Conservation (phyloP, 2,329 filamentous ascomycete genomes). For the Colletotrichum coccodes region DNA sequence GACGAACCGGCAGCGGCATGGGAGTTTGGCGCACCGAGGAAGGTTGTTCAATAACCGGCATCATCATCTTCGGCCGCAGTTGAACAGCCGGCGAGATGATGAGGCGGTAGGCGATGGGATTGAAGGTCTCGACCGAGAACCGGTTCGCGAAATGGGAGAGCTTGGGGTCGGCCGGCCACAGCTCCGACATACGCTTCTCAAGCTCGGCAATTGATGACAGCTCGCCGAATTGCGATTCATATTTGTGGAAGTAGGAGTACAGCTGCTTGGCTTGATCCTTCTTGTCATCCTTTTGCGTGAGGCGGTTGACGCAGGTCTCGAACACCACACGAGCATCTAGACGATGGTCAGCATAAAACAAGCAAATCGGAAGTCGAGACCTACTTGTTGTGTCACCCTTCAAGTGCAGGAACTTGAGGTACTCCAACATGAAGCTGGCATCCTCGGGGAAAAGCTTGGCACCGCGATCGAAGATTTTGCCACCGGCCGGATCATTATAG, state of each 20-base stretch:
- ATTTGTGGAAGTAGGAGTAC: conserved; percentile 93
- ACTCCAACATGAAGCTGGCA: conserved; percentile 92
- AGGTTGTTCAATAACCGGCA: conserved; percentile 65
- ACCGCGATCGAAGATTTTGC: conserved; percentile 95
- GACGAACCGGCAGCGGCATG: conserved; percentile 40
- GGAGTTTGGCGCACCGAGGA: conserved; percentile 58
- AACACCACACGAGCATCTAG: conserved; percentile 94
- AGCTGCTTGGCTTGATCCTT: conserved; percentile 82
- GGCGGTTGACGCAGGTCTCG: conserved; percentile 88
- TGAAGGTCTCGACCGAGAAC: conserved; percentile 79
- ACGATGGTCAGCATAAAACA: conserved; percentile 32
- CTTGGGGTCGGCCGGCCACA: conserved; percentile 90
- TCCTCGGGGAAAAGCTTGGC: conserved; percentile 94
- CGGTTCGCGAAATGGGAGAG: conserved; percentile 80
- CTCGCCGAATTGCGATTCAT: conserved; percentile 94
- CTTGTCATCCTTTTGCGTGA: conserved; percentile 81
- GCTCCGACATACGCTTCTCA: conserved; percentile 90
- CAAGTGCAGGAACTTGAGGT: conserved; percentile 92
- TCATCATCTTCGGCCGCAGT: conserved; percentile 71
- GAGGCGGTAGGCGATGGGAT: conserved; percentile 82
- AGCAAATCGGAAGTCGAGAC: conserved; percentile 41
- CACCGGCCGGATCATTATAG: conserved; percentile 92
- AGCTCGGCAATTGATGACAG: conserved; percentile 89
- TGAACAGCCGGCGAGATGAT: conserved; percentile 86
- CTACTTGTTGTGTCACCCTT: conserved; percentile 94